Conservation (phyloP, 2,329 filamentous ascomycete genomes). For the Colletotrichum tofieldiae region DNA sequence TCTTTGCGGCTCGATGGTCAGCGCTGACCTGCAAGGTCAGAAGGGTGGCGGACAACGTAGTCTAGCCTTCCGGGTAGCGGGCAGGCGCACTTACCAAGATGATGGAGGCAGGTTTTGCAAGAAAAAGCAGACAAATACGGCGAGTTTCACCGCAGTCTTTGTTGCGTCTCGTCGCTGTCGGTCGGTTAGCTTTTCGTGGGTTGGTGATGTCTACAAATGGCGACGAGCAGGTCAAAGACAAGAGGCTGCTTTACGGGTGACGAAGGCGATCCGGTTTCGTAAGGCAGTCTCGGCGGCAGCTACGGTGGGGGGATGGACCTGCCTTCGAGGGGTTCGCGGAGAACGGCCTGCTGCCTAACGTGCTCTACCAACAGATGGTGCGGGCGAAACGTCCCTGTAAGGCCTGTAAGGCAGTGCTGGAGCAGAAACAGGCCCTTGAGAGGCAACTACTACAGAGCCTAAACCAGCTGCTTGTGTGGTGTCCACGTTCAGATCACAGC, state of each 20-base stretch:
- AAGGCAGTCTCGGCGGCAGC: conserved; percentile 11
- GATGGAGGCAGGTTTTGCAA: background rate
- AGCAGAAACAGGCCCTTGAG: background rate
- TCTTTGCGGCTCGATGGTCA: conserved; percentile 15
- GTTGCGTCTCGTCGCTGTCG: conserved; percentile 6
- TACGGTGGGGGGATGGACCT: background rate
- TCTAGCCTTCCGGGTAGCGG: conserved; percentile 3
- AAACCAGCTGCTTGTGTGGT: background rate
- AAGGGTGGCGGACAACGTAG: conserved; percentile 6
- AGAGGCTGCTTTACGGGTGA: background rate
- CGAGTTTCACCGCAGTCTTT: background rate
- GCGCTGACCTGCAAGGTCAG: conserved; percentile 18
- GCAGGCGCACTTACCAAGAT: background rate
- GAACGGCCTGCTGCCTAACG: conserved; percentile 2
- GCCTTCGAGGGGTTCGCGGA: conserved; percentile 12
- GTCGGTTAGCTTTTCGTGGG: conserved; percentile 3
- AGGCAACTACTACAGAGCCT: conserved; percentile 2
- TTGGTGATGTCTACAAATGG: conserved; percentile 17
- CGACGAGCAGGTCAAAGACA: background rate
- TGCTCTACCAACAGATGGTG: background rate
- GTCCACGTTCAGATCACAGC: background rate
- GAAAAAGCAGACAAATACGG: too few relatives aligned
- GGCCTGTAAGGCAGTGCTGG: background rate
- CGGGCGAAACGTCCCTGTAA: background rate
- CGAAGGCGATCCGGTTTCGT: background rate